Evolutionary conservation across 179 eudicot species (phyloP).

Genomic region (Beta corolliflora): DNA sequence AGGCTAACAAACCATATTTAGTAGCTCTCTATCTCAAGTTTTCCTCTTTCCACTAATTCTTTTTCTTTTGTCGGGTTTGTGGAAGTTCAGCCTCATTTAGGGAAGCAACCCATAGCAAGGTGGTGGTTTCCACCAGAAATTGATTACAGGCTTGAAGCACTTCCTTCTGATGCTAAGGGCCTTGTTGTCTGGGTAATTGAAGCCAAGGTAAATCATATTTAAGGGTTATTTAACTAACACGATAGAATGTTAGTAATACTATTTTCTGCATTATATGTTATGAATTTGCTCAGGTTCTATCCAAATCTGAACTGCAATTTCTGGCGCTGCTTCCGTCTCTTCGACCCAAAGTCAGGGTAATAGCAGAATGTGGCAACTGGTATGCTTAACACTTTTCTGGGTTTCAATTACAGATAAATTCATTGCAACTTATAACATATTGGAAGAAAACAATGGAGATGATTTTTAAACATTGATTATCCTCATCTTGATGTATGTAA

Average conservation of each 20-base stretch:
- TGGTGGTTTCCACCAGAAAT: slow-evolving; percentile 98
- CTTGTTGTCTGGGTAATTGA: slow-evolving; percentile 83
- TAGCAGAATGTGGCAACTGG: slow-evolving; percentile 99
- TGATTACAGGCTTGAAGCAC: slow-evolving; percentile 83
- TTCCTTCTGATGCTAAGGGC: slow-evolving; percentile 81
- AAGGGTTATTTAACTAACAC: neutral
- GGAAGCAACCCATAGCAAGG: slow-evolving; percentile 95
- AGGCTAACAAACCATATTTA: neutral
- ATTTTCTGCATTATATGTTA: neutral
- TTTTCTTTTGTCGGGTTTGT: neutral
- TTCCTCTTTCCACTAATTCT: neutral
- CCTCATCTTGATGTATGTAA: slow-evolving; percentile 9
- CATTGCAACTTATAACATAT: neutral
- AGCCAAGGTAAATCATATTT: slow-evolving; percentile 59
- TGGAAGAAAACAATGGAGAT: neutral
- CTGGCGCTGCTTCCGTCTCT: slow-evolving; percentile 87
- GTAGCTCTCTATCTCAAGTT: neutral
- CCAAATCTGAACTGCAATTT: slow-evolving; percentile 82
- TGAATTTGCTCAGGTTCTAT: slow-evolving; percentile 56
- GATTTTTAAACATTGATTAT: neutral
- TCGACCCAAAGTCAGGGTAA: slow-evolving; percentile 77
- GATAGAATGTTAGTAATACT: neutral
- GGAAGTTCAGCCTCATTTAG: slow-evolving; percentile 67
- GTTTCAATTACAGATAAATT: neutral
- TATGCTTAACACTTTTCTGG: slow-evolving; percentile 28